phyloP scores from a whole-genome alignment of 1,284 basidiomycete species.

The Anthracocystis setariae region DNA sequence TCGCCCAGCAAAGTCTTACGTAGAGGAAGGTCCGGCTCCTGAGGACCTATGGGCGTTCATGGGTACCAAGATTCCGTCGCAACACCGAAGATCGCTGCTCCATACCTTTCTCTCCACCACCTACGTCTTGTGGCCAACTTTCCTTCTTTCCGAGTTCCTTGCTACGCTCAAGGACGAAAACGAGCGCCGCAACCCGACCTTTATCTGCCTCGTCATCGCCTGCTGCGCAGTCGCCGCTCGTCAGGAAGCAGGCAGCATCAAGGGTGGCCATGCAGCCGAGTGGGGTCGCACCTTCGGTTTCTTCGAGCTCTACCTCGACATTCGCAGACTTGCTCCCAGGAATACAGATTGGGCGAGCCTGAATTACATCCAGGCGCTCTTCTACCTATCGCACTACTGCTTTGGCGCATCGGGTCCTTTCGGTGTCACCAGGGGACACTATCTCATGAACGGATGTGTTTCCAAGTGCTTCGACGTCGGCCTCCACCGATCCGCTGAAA shows the following conservation, averaged over 20 bases:
- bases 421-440: constrained; percentile 42
- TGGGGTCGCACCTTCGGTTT: constrained; percentile 46
- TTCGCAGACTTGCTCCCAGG: constrained; percentile 35
- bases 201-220: constrained; percentile 48
- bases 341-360: constrained; percentile 50
- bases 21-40: constrained; percentile 35
- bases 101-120: constrained; percentile 51
- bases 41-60: constrained; percentile 48
- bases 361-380: constrained; percentile 49
- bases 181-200: constrained; percentile 37
- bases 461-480: constrained; percentile 52
- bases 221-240: constrained; percentile 46
- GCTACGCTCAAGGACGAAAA: constrained; percentile 41
- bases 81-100: constrained; percentile 43
- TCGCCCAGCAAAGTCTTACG: constrained; percentile 28
- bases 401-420: constrained; percentile 48
- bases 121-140: constrained; percentile 51
- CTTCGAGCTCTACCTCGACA: constrained; percentile 50
- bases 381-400: constrained; percentile 51
- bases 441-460: constrained; percentile 51
- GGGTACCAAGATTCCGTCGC: constrained; percentile 43
- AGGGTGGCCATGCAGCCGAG: constrained; percentile 45
- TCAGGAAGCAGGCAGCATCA: constrained; percentile 47
- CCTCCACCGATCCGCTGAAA: constrained; percentile 48
- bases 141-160: constrained; percentile 47